phyloP scores from a whole-genome alignment of 768 basidiomycete species.

The Rhodotorula diobovata region DNA sequence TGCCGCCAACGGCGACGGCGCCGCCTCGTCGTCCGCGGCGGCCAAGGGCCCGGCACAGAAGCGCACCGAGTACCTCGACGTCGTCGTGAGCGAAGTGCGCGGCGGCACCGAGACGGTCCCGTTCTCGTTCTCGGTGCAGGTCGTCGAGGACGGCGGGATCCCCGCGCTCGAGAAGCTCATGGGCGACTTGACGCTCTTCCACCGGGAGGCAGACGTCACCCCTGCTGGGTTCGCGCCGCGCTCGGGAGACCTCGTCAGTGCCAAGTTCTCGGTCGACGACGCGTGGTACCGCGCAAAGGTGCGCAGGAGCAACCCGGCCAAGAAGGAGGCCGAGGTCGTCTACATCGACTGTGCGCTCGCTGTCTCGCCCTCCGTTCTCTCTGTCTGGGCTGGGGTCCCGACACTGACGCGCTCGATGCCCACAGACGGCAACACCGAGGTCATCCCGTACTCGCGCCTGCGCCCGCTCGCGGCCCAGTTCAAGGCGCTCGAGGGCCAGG shows the following conservation, averaged over 20 bases:
- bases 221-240: conserved; percentile 72
- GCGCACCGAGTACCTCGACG: conserved; percentile 70
- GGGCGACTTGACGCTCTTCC: conserved; percentile 84
- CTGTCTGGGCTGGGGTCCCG: too few species aligned
- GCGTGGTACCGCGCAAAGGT: conserved; percentile 97
- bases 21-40: conserved; percentile 47
- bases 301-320: conserved; percentile 73
- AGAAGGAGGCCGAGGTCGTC: conserved; percentile 88
- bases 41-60: conserved; percentile 53
- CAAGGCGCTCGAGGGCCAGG: conserved; percentile 83
- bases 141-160: conserved; percentile 87
- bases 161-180: conserved; percentile 88
- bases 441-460: conserved; percentile 66
- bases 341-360: conserved; percentile 61
- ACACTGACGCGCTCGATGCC: conserved; percentile 51
- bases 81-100: conserved; percentile 84
- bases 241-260: conserved; percentile 84
- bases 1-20: conserved; percentile 25
- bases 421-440: conserved; percentile 80
- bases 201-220: conserved; percentile 60
- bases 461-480: conserved; percentile 86
- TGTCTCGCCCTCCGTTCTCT: neutral
- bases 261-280: conserved; percentile 75
- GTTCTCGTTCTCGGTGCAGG: conserved; percentile 85
- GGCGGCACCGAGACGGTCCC: conserved; percentile 55